Evolutionary conservation across 768 basidiomycete genomes (phyloP), one percentile per base, ranked within the genome.

Genomic region (Russula sp.): DNA sequence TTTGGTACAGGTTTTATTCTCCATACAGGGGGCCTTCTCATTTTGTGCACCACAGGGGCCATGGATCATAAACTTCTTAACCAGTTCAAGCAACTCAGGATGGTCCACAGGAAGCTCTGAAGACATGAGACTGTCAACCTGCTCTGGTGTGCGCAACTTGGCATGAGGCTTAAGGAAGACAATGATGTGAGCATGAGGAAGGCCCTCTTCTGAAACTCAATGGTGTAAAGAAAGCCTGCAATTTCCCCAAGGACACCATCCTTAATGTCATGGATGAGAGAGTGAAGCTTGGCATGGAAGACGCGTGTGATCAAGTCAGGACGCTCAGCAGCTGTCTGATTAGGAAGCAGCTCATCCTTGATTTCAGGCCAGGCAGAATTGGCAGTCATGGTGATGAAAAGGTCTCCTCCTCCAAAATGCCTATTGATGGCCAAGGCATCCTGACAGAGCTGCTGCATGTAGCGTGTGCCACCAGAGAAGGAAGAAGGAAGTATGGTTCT

Each of bases 341-440:
- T 2, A 10, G 14, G 4, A 0, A 62, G 20, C 1, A 62, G 44
- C 1, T 14, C 32, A 20, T 8, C n/a, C 1, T 49, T 3, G 2
- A 62, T 28, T 4, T 62, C 82, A 1, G 70, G 70, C 84, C 84
- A 85, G 0, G 71, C 53, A 0, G 81, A 79, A 73, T 84, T 85
- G 9, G 76, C 73, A 11, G 83, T 85, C 73, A 84, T 77, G 0
- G 82, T 85, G 0, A 84, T 26, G 8, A 59, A 59, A 2, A 59
- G 49, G 16, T 59, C 49, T 1, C 34, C 48, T 11, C 50, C 50
- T 10, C 59, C 34, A 60, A 8, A 60, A 10, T 38, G 52, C 20
- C 40, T 28, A 3, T 38, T 40, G 24, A 55, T 55, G 13, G 54
- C 54, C n/a, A 55, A 13, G 9, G 54, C 54, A 26, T 55, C 54